These are phyloP conservation scores for Cichorium intybus DNA, from an alignment of 140 eudicot genomes.

Conservation along the genomic window DNA sequence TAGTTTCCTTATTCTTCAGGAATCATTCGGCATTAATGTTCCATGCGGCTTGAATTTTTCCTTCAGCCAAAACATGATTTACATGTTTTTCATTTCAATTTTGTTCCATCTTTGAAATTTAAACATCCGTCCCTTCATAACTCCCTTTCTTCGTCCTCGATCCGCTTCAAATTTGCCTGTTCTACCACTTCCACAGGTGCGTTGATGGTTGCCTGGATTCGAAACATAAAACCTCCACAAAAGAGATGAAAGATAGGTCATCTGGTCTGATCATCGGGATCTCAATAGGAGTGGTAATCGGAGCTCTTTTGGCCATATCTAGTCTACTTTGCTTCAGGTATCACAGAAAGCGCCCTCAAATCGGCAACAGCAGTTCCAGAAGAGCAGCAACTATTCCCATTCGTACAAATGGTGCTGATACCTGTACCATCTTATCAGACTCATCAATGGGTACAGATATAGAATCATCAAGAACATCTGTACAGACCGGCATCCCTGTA, in stretches of 20 bases:
- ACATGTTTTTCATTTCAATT: background rate
- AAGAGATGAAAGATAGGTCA: conserved; percentile 60
- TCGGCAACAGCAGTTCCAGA: conserved; percentile 85
- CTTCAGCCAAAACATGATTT: conserved; percentile 12
- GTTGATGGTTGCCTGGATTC: conserved; percentile 40
- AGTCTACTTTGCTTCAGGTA: conserved; percentile 68
- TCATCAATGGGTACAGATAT: conserved; percentile 83
- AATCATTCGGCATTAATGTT: conserved; percentile 17
- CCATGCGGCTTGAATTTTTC: background rate
- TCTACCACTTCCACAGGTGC: conserved; percentile 34
- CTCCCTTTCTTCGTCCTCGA: background rate
- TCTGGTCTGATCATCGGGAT: conserved; percentile 74
- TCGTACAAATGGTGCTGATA: conserved; percentile 86
- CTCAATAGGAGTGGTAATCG: conserved; percentile 86
- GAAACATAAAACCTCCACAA: background rate
- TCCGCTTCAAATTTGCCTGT: background rate
- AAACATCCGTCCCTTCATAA: background rate
- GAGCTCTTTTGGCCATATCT: conserved; percentile 52
- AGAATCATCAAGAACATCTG: conserved; percentile 65
- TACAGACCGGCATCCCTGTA: conserved; percentile 42
- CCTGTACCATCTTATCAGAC: conserved; percentile 75
- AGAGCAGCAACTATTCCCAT: conserved; percentile 77
- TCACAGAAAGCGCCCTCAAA: conserved; percentile 68
- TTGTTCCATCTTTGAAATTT: background rate
- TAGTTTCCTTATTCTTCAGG: conserved; percentile 6